Conservation (phyloP, 1,139 yeast genomes). For the Kodamaea fungicola region DNA sequence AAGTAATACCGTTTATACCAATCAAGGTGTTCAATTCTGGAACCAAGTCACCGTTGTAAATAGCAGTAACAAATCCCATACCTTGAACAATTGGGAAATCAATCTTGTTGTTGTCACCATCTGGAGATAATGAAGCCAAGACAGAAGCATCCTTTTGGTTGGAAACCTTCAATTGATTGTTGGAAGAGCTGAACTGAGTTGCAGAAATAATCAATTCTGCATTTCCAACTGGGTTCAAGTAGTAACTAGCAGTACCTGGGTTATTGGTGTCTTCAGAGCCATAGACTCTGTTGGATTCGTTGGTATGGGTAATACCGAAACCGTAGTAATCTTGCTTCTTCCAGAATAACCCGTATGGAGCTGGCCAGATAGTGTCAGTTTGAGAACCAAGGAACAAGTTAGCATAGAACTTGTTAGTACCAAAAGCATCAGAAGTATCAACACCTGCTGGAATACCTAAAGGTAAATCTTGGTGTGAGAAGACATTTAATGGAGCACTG, state of each 20-base stretch:
- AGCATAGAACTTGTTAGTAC: conserved; percentile 83
- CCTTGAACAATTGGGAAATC: conserved; percentile 58
- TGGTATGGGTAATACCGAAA: conserved; percentile 65
- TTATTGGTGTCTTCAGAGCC: conserved; percentile 50
- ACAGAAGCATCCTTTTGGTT: conserved; percentile 58
- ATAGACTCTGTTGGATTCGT: conserved; percentile 55
- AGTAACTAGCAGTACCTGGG: conserved; percentile 32
- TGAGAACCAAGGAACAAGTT: conserved; percentile 70
- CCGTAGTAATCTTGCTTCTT: conserved; percentile 44
- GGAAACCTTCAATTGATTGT: conserved; percentile 38
- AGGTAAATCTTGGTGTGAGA: conserved; percentile 48
- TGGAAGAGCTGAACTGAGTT: conserved; percentile 34
- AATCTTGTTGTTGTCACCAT: conserved; percentile 26
- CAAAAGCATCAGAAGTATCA: conserved; percentile 47
- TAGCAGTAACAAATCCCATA: conserved; percentile 52
- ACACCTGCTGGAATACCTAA: conserved; percentile 49
- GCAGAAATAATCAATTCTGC: conserved; percentile 59
- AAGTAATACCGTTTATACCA: conserved; percentile 47
- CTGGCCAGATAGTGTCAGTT: conserved; percentile 66
- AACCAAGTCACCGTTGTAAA: conserved; percentile 55
- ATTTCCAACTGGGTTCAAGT: conserved; percentile 51
- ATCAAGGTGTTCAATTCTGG: conserved; percentile 52
- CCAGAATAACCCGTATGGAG: conserved; percentile 80
- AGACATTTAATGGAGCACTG: conserved; percentile 46
- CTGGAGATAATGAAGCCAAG: conserved; percentile 42